Evolutionary conservation across 169 alveolate genomes (phyloP), one percentile per base, ranked within the genome.

Genomic region (Plasmodium gonderi): DNA sequence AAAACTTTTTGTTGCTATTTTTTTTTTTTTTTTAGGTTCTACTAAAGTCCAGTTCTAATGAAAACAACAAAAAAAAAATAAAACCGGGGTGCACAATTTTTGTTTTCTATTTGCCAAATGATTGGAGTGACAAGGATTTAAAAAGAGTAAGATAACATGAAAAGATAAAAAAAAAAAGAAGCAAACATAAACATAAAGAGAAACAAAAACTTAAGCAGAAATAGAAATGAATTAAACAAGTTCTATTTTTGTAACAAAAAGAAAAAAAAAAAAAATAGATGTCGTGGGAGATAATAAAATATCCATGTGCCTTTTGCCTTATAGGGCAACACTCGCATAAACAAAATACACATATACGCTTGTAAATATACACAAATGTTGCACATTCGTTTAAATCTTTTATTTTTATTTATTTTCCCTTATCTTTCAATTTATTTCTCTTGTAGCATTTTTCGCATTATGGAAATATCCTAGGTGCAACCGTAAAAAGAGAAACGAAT

Each of bases 401-500:
- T n/a, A n/a, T n/a, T n/a, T n/a, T n/a, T n/a, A n/a, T n/a, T n/a
- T n/a, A n/a, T n/a, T n/a, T 7, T 14, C 4, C 12, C 33, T 11
- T 20, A 7, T 67, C 12, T 36, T 20, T 42, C 33, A 14, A 17
- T 17, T 44, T 17, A 17, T 47, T 69, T 29, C 33, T 3, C 60
- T 49, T 85, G 92, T 67, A 85, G 91, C 97, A 97, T 64, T 97
- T 97, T 72, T 94, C 95, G n/a, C 96, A 93, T 72, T 97, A 95
- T 65, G 98, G 98, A 20, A 92, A 79, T 51, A 94, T 97, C 40
- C 31, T 95, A 17, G 95, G 97, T 49, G 97, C 98, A n/a, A 95
- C 97, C n/a, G 95, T 97, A 20, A 97, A 95, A 75, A 65, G 97
- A 23, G 98, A 96, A 77, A 38, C 78, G 6, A 91, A 91, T 49